phyloP scores from a whole-genome alignment of 176 grass and related monocot genomes.

The Oryza nivara region DNA sequence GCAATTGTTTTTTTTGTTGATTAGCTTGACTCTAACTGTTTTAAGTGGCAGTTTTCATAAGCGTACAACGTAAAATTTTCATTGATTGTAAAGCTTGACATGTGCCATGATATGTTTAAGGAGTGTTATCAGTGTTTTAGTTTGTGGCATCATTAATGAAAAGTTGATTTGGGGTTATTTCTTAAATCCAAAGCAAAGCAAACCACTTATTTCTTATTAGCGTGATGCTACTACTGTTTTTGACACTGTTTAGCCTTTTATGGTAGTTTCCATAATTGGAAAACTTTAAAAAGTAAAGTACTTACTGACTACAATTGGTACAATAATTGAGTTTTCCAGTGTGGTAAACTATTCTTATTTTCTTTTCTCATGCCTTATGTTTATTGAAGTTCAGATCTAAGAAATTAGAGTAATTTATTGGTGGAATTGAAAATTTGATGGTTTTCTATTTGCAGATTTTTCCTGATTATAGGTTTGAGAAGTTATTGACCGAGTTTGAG shows the following conservation, averaged over 20 bases:
- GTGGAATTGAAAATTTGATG: slow-evolving; percentile 32
- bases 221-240: background rate
- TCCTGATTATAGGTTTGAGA: slow-evolving; percentile 91
- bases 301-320: background rate
- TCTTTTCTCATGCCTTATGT: slow-evolving; percentile 8
- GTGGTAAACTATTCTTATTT: slow-evolving; percentile 8
- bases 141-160: slow-evolving; percentile 25
- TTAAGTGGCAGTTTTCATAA: background rate
- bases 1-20: slow-evolving; percentile 20
- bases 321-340: slow-evolving; percentile 22
- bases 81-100: slow-evolving; percentile 23
- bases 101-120: slow-evolving; percentile 9
- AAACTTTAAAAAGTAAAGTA: background rate
- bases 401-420: background rate
- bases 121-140: background rate
- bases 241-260: slow-evolving; percentile 6
- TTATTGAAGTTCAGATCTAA: background rate
- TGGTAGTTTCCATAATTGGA: slow-evolving; percentile 19
- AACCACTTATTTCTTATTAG: background rate
- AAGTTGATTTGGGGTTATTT: background rate
- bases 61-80: background rate
- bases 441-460: slow-evolving; percentile 73
- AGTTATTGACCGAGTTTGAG: slow-evolving; percentile 84
- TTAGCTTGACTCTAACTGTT: slow-evolving; percentile 17
- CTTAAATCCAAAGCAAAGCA: slow-evolving; percentile 3